phyloP scores from a whole-genome alignment of 768 basidiomycete species.

The Boletus reticuloceps region DNA sequence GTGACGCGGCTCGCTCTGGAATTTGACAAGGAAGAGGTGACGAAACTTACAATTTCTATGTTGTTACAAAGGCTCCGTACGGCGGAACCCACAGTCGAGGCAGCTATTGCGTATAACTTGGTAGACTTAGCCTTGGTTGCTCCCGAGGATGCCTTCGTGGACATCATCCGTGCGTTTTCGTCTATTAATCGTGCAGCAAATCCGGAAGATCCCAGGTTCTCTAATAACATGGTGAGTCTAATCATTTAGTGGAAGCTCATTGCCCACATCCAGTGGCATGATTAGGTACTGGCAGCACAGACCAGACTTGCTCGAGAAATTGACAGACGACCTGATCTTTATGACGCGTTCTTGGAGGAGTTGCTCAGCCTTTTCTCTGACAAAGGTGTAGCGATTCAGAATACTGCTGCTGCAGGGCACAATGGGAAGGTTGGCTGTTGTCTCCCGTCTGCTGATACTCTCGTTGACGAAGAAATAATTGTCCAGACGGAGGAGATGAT shows the following conservation, averaged over 20 bases:
- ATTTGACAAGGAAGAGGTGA: constrained; percentile 85
- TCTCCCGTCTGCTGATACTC: constrained; percentile 2
- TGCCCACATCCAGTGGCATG: neutral
- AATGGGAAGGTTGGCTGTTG: constrained; percentile 55
- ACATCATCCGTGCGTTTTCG: constrained; percentile 84
- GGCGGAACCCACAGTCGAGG: constrained; percentile 86
- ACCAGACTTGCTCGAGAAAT: constrained; percentile 85
- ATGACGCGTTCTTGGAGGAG: constrained; percentile 79
- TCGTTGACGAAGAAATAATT: constrained; percentile 3
- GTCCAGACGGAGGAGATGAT: constrained; percentile 76
- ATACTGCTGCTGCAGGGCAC: constrained; percentile 63
- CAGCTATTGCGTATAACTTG: constrained; percentile 87
- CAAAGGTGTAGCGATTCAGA: constrained; percentile 89
- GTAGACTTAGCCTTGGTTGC: constrained; percentile 85
- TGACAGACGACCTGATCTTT: constrained; percentile 69
- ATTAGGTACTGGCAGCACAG: constrained; percentile 84
- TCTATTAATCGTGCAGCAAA: constrained; percentile 83
- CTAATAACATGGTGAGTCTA: constrained; percentile 80
- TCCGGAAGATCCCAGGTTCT: constrained; percentile 82
- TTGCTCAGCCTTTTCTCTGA: constrained; percentile 84
- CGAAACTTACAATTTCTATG: constrained; percentile 88
- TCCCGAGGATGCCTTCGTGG: constrained; percentile 71
- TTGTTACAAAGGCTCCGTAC: constrained; percentile 81
- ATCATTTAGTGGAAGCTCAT: neutral
- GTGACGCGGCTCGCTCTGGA: constrained; percentile 87